Base-by-base conservation (phyloP, 345 rosid species). In the Combretum micranthum region DNA sequence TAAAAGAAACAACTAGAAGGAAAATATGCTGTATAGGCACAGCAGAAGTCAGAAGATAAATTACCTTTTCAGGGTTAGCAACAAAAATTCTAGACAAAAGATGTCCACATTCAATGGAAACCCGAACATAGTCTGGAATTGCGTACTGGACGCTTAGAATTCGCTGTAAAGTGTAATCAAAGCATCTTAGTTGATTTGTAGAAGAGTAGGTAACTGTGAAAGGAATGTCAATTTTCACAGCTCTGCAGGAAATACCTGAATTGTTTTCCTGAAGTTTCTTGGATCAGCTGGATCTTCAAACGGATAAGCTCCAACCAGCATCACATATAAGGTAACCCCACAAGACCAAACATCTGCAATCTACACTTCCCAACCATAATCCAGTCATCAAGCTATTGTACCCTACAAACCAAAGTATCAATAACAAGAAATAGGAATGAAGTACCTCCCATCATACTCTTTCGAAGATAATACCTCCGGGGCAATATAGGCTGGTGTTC, bases 281-380 rank as follows among this genome's bases (percentile, higher is more conserved):
- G 88, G 90, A 65, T 86, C 90, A 12, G 77, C 81, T n/a, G 84
- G 79, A 53, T 86, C 95, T 71, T 86, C 95, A 53, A 86, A 86
- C 7, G 95, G 90, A 77, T 86, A 86, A 74, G 95, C 88, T 9
- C 95, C 95, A 60, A 86, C 81, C 67, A 86, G 75, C 90, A 86
- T 86, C 69, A 86, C 95, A 67, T 86, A 86, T 48, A 86, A 62
- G 42, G 95, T 86, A 42, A 86, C 95, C 65, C 95, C 95, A 74
- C 95, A 83, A 39, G 95, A 86, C 95, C 95, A 86, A 70, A 83
- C 95, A 74, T 86, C 90, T 57, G 90, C 90, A 59, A 82, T 81
- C 95, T 86, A 51, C 42, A 25, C 37, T 26, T 53, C 15, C 12
- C n/a, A 25, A 12, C 57, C 44, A 52, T 25, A 50, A 46, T 37